These are phyloP conservation scores for Fusarium coicis DNA, from an alignment of 2,329 filamentous ascomycete species.

Conservation along the genomic window DNA sequence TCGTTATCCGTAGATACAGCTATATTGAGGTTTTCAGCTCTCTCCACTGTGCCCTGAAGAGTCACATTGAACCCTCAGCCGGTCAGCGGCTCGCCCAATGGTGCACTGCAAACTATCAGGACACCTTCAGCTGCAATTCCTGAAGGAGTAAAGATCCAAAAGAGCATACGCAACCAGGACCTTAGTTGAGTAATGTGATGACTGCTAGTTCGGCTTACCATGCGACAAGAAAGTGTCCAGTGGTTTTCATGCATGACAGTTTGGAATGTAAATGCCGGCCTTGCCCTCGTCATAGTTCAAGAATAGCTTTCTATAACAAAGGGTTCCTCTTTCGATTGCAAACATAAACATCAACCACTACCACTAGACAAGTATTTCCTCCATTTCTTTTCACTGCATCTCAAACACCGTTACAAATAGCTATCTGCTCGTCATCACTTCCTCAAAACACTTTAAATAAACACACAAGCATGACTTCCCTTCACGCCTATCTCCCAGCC, in stretches of 20 bases:
- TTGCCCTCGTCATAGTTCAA: rapidly evolving
- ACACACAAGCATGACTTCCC: background rate
- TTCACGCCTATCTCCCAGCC: slow-evolving; percentile 13
- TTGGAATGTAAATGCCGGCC: background rate
- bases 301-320: background rate
- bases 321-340: background rate
- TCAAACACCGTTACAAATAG: background rate
- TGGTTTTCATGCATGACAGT: no score
- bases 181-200: background rate
- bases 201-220: background rate
- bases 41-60: background rate
- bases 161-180: no score
- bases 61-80: background rate
- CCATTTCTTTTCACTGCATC: background rate
- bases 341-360: rapidly evolving
- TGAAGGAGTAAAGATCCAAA: background rate
- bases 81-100: background rate
- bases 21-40: background rate
- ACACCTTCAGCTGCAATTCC: background rate
- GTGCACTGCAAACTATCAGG: background rate
- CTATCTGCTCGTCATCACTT: background rate
- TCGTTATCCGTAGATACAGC: background rate
- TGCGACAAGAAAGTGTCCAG: background rate
- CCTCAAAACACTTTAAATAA: no score
- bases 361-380: rapidly evolving